Evolutionary conservation across 2,329 filamentous ascomycete genomes (phyloP).

Genomic region (Cytospora piceicola): DNA sequence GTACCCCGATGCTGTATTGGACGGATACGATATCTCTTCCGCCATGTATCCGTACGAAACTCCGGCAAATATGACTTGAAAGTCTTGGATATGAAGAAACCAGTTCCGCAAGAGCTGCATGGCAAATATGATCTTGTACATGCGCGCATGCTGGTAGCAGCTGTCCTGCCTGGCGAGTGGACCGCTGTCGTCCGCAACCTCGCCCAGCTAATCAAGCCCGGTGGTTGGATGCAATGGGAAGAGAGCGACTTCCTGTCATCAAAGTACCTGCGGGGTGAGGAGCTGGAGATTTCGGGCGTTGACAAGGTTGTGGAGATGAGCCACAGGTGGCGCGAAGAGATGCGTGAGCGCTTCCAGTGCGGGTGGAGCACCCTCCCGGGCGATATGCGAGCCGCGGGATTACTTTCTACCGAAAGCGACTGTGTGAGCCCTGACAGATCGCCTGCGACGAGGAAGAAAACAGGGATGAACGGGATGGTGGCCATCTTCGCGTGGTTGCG

Average conservation of each 20-base stretch:
- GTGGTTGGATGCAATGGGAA: constrained; percentile 32
- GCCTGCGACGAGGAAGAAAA: constrained; percentile 22
- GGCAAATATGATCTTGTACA: constrained; percentile 31
- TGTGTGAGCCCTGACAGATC: constrained; percentile 26
- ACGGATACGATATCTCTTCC: constrained; percentile 30
- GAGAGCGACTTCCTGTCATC: constrained; percentile 26
- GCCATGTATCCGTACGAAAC: constrained; percentile 20
- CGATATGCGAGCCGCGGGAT: constrained; percentile 24
- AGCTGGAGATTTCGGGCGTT: not conserved
- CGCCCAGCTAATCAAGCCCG: constrained; percentile 26
- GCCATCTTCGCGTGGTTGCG: constrained; percentile 24
- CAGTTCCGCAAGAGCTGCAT: constrained; percentile 27
- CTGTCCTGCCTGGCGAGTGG: constrained; percentile 30
- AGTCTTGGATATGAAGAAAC: constrained; percentile 27
- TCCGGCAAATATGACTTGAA: constrained; percentile 21
- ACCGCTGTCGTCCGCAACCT: constrained; percentile 24
- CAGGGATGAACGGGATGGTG: constrained; percentile 5
- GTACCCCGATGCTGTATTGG: constrained; percentile 23
- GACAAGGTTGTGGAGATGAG: not conserved
- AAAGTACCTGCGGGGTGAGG: constrained; percentile 7
- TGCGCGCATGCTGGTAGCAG: constrained; percentile 28
- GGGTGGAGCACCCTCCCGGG: constrained; percentile 27
- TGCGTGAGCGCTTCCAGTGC: constrained; percentile 21
- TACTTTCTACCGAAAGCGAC: constrained; percentile 6
- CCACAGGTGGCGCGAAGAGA: constrained; percentile 2